Conservation (phyloP, 1,284 basidiomycete species). For the Trichosporon ovoides region DNA sequence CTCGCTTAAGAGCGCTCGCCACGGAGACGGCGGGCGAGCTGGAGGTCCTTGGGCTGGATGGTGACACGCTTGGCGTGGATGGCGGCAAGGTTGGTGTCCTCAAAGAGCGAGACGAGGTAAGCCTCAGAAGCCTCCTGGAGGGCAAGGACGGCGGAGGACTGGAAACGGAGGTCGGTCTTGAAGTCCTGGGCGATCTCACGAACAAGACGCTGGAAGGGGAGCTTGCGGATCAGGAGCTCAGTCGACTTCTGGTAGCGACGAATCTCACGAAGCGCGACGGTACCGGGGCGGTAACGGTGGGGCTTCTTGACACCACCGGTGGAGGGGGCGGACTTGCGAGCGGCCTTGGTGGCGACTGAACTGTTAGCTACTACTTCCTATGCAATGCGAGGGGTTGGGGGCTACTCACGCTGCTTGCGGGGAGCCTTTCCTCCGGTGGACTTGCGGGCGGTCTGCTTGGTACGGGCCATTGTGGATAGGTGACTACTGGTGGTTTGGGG, state of each 20-base stretch:
- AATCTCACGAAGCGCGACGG: constrained; percentile 56
- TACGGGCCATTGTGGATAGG: constrained; percentile 43
- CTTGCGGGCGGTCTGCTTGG: constrained; percentile 60
- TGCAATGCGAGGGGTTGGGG: too few species aligned
- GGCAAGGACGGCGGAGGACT: constrained; percentile 83
- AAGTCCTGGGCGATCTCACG: constrained; percentile 63
- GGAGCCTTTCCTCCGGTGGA: constrained; percentile 57
- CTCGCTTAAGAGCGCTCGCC: constrained; percentile 71
- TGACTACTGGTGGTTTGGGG: background rate
- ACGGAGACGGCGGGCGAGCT: constrained; percentile 68
- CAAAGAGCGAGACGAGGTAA: constrained; percentile 83
- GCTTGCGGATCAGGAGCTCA: constrained; percentile 83
- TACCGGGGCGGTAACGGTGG: constrained; percentile 57
- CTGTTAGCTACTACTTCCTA: too few species aligned
- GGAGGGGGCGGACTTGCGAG: constrained; percentile 51
- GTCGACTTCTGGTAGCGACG: constrained; percentile 65
- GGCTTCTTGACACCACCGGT: constrained; percentile 60
- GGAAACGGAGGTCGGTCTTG: constrained; percentile 87
- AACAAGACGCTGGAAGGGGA: constrained; percentile 87
- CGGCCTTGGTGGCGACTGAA: constrained; percentile 52
- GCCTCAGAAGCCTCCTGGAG: constrained; percentile 87
- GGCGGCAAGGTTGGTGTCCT: constrained; percentile 71
- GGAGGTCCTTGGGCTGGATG: constrained; percentile 72
- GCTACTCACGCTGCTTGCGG: constrained; percentile 49
- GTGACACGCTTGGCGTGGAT: constrained; percentile 87